Percentiles rank a stretch among this genome's conserved stretches.
Conservation (phyloP, 805 yeast species). For the Maudiozyma turicensis region DNA sequence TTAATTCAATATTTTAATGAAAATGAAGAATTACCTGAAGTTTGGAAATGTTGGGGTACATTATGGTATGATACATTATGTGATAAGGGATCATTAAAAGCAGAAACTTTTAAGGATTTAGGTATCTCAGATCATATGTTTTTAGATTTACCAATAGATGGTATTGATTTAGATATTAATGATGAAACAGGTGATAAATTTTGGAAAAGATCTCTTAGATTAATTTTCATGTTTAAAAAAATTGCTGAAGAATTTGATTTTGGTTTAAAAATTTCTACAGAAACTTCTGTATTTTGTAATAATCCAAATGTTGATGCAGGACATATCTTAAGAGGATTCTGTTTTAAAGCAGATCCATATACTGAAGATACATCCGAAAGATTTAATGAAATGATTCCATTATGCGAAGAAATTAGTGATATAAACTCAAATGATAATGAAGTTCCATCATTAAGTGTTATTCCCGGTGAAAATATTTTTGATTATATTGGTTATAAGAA, state of each 20-base stretch:
- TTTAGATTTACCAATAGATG: slow-evolving; percentile 59
- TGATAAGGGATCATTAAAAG: slow-evolving; percentile 31
- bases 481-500: slow-evolving; percentile 27
- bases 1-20: slow-evolving; percentile 43
- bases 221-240: slow-evolving; percentile 23
- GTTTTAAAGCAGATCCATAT: slow-evolving; percentile 16
- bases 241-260: slow-evolving; percentile 18
- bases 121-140: slow-evolving; percentile 50
- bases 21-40: slow-evolving; percentile 60
- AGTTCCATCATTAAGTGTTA: slow-evolving; percentile 19
- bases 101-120: slow-evolving; percentile 38
- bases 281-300: slow-evolving; percentile 10
- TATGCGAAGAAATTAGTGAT: slow-evolving; percentile 14
- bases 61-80: slow-evolving; percentile 62
- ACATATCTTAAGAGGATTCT: slow-evolving; percentile 13
- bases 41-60: slow-evolving; percentile 81
- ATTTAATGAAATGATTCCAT: slow-evolving; percentile 7
- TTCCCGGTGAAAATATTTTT: slow-evolving; percentile 23
- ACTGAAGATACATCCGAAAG: slow-evolving; percentile 4
- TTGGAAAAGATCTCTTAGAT: slow-evolving; percentile 27
- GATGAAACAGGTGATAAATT: slow-evolving; percentile 28
- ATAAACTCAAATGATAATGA: slow-evolving; percentile 16
- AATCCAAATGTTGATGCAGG: slow-evolving; percentile 9
- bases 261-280: slow-evolving; percentile 10
- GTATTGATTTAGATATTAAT: slow-evolving; percentile 36